These are phyloP conservation scores for Marchantia polymorpha DNA, from an alignment of 225 moss, liverwort and hornwort species.

Conservation along the genomic window DNA sequence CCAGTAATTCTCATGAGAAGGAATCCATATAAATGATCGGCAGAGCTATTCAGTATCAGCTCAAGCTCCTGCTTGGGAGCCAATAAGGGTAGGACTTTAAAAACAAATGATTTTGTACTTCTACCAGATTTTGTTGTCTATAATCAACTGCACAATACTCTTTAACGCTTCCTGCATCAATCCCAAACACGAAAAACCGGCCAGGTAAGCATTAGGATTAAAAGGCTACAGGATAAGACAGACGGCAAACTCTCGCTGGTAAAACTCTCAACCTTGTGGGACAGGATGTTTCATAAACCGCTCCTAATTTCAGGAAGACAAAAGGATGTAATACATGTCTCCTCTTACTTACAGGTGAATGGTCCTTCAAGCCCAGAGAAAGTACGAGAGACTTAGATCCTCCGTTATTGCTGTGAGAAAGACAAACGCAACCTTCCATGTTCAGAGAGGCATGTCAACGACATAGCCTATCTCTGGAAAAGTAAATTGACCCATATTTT, in stretches of 20 bases:
- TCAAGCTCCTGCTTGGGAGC: too few relatives aligned
- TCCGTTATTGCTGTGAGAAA: constrained; percentile 59
- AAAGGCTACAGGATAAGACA: background rate
- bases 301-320: background rate
- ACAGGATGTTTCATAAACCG: background rate
- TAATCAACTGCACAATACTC: constrained; percentile 28
- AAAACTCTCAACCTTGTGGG: background rate
- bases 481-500: background rate
- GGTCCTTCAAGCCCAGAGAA: constrained; percentile 78
- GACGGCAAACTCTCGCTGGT: background rate
- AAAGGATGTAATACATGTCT: too few relatives aligned
- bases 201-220: background rate
- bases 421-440: background rate
- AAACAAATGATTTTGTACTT: background rate
- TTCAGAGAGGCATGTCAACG: too few relatives aligned
- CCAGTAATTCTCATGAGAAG: too few relatives aligned
- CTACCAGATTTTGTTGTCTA: constrained; percentile 42
- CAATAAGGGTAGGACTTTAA: too few relatives aligned
- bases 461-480: background rate
- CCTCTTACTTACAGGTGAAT: constrained; percentile 29
- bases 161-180: constrained; percentile 26
- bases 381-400: constrained; percentile 66
- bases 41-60: too few relatives aligned
- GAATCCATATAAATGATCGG: too few relatives aligned
- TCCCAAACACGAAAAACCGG: background rate